phyloP scores from a whole-genome alignment of 805 yeast genomes.

The Metschnikowia bowlesiae region DNA sequence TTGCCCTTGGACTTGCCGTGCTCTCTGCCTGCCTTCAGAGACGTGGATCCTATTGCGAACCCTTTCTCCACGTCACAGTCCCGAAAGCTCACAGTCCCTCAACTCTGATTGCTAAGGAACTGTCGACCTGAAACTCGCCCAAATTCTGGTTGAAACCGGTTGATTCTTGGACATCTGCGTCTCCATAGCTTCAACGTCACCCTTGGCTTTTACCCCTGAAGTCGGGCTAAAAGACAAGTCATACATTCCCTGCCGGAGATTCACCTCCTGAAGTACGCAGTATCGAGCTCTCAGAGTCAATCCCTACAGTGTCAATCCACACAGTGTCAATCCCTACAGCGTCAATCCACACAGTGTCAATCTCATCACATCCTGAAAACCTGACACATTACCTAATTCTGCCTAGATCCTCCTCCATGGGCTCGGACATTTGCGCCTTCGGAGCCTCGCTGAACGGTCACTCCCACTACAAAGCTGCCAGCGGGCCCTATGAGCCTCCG shows the following conservation, averaged over 20 bases:
- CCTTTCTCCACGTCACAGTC: background rate
- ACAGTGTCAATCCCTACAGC: too few relatives aligned
- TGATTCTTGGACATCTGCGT: background rate
- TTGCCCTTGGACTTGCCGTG: background rate
- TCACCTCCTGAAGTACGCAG: too few relatives aligned
- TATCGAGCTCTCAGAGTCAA: too few relatives aligned
- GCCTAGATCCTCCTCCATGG: slow-evolving; percentile 1
- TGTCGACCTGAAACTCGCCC: background rate
- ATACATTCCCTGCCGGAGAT: too few relatives aligned
- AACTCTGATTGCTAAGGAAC: background rate
- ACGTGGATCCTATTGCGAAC: background rate
- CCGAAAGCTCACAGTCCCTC: background rate
- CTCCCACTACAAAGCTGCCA: slow-evolving; percentile 9
- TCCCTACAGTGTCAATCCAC: too few relatives aligned
- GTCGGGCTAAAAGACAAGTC: too few relatives aligned
- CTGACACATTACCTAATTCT: too few relatives aligned
- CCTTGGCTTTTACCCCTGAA: background rate
- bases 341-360: too few relatives aligned
- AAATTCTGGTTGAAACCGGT: background rate
- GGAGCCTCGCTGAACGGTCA: slow-evolving; percentile 4
- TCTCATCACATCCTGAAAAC: too few relatives aligned
- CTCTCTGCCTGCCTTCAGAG: background rate
- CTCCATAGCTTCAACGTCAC: background rate
- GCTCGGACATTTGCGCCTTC: slow-evolving; percentile 2
- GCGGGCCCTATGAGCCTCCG: slow-evolving; percentile 5